Evolutionary conservation across 768 basidiomycete genomes (phyloP).

Genomic region (Sarcomyxa edulis): DNA sequence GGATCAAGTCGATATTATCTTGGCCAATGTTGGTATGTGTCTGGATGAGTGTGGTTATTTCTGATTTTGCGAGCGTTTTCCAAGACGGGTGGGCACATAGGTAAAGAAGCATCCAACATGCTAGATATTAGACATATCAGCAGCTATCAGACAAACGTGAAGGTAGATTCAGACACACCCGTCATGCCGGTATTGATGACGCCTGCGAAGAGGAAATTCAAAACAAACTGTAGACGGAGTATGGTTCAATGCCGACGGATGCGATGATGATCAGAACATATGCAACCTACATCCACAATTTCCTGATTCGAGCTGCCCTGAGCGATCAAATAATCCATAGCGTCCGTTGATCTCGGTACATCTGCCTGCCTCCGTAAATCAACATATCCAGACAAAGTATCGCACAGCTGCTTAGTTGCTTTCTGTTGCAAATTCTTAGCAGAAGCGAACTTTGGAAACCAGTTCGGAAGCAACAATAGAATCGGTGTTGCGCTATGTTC

Average conservation of each 20-base stretch:
- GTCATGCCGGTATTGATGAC: slow-evolving; percentile 76
- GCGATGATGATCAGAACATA: slow-evolving; percentile 13
- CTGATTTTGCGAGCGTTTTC: slow-evolving; percentile 52
- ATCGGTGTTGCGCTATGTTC: slow-evolving; percentile 69
- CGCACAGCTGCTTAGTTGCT: slow-evolving; percentile 73
- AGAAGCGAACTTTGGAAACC: slow-evolving; percentile 73
- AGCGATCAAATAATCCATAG: slow-evolving; percentile 68
- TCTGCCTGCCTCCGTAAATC: slow-evolving; percentile 51
- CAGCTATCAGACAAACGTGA: background rate
- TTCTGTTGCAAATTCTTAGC: slow-evolving; percentile 50
- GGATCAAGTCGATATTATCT: slow-evolving; percentile 23
- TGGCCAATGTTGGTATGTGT: slow-evolving; percentile 19
- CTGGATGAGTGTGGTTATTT: slow-evolving; percentile 52
- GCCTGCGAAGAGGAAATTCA: slow-evolving; percentile 75
- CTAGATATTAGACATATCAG: slow-evolving; percentile 22
- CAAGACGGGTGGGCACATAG: slow-evolving; percentile 64
- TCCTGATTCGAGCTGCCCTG: slow-evolving; percentile 60
- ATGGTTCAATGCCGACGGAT: slow-evolving; percentile 2
- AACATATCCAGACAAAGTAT: slow-evolving; percentile 56
- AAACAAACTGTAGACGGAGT: slow-evolving; percentile 53
- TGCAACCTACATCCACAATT: slow-evolving; percentile 57
- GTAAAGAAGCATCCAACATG: slow-evolving; percentile 72
- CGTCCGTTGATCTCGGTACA: slow-evolving; percentile 52
- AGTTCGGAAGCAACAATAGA: slow-evolving; percentile 65
- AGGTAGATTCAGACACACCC: slow-evolving; percentile 26